These are phyloP conservation scores for Hypomyces rosellus DNA, from an alignment of 2,329 filamentous ascomycete species.

Conservation along the genomic window DNA sequence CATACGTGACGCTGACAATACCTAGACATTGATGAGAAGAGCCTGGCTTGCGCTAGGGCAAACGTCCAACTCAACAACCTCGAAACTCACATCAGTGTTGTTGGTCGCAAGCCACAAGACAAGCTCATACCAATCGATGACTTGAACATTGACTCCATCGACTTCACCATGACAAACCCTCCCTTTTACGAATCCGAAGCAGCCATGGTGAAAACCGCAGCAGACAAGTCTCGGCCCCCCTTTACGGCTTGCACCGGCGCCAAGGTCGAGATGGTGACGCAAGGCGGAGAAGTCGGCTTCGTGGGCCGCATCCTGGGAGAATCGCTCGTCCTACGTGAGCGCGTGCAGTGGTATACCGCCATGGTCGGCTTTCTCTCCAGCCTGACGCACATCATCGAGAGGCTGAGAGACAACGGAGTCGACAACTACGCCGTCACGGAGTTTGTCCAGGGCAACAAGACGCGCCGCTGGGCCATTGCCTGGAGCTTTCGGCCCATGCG, in stretches of 20 bases:
- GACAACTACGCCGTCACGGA: constrained; percentile 77
- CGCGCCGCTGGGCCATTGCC: constrained; percentile 77
- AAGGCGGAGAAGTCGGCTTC: constrained; percentile 72
- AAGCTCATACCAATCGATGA: constrained; percentile 58
- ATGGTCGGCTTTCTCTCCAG: constrained; percentile 82
- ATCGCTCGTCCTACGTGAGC: constrained; percentile 51
- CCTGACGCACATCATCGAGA: constrained; percentile 55
- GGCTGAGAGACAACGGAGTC: constrained; percentile 50
- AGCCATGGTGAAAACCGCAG: constrained; percentile 61
- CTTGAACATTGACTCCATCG: constrained; percentile 46
- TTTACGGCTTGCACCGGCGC: constrained; percentile 71
- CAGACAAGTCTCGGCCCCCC: constrained; percentile 60
- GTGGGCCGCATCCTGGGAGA: constrained; percentile 65
- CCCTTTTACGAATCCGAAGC: constrained; percentile 78
- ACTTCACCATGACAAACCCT: constrained; percentile 91
- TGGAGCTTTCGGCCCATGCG: constrained; percentile 75
- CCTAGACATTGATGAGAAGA: constrained; percentile 67
- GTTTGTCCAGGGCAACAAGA: constrained; percentile 71
- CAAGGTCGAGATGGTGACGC: constrained; percentile 76
- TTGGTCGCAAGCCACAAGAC: constrained; percentile 46
- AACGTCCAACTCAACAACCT: constrained; percentile 66
- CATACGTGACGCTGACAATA: too few species aligned
- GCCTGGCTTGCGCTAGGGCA: constrained; percentile 54
- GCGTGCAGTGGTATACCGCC: constrained; percentile 79
- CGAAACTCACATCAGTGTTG: constrained; percentile 55